Evolutionary conservation across 352 stramenopile species (phyloP).

Genomic region (Pythium grandisporangium): DNA sequence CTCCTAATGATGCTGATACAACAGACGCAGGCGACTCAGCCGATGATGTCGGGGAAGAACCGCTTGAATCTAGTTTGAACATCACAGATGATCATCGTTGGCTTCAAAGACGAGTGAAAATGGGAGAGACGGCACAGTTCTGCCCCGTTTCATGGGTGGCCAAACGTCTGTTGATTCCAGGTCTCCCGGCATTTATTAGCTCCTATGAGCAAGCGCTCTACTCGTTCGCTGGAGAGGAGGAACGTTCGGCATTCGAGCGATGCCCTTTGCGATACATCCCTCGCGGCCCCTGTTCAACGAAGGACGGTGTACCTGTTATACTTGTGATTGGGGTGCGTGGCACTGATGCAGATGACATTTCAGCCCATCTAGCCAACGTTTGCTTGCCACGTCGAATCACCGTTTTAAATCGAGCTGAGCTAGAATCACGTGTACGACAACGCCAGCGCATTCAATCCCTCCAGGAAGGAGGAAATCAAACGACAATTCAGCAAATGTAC

Average conservation of each 20-base stretch:
- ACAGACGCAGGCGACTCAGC: no score
- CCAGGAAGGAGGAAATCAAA: constrained; percentile 3
- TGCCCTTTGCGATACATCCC: constrained; percentile 40
- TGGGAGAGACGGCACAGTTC: constrained; percentile 48
- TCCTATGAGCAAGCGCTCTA: constrained; percentile 42
- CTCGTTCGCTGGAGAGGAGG: constrained; percentile 30
- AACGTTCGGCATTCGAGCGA: constrained; percentile 35
- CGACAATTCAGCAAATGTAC: constrained; percentile 4
- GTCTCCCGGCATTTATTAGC: constrained; percentile 21
- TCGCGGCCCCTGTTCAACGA: constrained; percentile 10
- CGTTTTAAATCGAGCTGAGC: constrained; percentile 6
- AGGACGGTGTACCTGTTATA: constrained; percentile 24
- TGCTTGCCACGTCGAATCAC: neutral
- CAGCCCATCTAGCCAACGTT: neutral
- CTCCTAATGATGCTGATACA: no score
- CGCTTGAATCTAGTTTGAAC: no score
- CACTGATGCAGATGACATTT: constrained; percentile 6
- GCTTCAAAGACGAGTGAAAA: no score
- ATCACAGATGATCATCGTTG: no score
- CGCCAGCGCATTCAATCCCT: constrained; percentile 13
- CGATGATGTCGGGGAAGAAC: no score
- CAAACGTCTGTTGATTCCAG: constrained; percentile 28
- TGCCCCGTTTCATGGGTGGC: constrained; percentile 51
- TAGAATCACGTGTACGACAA: constrained; percentile 7
- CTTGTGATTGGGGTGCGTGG: constrained; percentile 48